These are phyloP conservation scores for Achaetomium macrosporum DNA, from an alignment of 2,329 filamentous ascomycete species.

Conservation along the genomic window DNA sequence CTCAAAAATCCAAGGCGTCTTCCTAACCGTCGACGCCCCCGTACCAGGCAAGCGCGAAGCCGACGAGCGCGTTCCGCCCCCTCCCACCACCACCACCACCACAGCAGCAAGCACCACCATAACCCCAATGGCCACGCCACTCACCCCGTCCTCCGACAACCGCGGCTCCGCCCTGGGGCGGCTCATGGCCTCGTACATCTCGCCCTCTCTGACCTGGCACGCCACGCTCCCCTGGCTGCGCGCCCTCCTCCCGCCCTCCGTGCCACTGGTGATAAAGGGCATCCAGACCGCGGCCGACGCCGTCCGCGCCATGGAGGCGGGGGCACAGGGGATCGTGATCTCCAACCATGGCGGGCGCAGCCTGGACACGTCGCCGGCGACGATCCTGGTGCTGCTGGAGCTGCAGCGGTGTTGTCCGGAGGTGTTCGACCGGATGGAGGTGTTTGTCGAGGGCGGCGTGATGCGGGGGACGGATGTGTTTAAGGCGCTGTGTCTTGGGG, in stretches of 20 bases:
- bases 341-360: slow-evolving; percentile 64
- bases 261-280: slow-evolving; percentile 61
- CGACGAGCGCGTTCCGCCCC: slow-evolving; percentile 30
- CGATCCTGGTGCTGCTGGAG: slow-evolving; percentile 56
- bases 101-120: slow-evolving; percentile 28
- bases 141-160: slow-evolving; percentile 43
- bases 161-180: slow-evolving; percentile 51
- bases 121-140: slow-evolving; percentile 46
- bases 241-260: slow-evolving; percentile 43
- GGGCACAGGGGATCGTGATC: slow-evolving; percentile 62
- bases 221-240: slow-evolving; percentile 59
- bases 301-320: slow-evolving; percentile 50
- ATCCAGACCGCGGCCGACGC: slow-evolving; percentile 64
- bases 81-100: background rate
- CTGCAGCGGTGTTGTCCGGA: slow-evolving; percentile 55
- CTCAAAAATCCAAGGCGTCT: slow-evolving; percentile 44
- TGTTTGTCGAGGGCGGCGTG: slow-evolving; percentile 61
- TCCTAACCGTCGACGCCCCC: slow-evolving; percentile 55
- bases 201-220: slow-evolving; percentile 54
- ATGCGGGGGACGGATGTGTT: slow-evolving; percentile 61
- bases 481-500: slow-evolving; percentile 61
- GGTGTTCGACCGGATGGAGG: slow-evolving; percentile 54
- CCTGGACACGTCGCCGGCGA: slow-evolving; percentile 45
- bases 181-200: slow-evolving; percentile 52
- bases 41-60: slow-evolving; percentile 51